These are phyloP conservation scores for Moniliella sp. DNA, from an alignment of 1,284 basidiomycete species.

Conservation along the genomic window DNA sequence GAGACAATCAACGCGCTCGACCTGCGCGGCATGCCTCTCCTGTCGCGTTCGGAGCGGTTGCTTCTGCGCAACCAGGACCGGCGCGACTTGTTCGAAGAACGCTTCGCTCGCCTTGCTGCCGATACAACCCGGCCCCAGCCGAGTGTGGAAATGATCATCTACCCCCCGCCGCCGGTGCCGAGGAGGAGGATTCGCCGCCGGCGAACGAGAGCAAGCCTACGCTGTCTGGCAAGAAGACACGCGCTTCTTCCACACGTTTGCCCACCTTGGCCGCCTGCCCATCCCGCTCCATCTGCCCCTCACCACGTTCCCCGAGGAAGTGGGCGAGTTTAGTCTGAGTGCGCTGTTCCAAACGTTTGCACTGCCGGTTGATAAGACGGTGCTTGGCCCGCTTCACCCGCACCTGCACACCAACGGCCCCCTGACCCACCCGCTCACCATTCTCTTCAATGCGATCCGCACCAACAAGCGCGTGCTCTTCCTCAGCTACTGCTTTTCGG, in stretches of 20 bases:
- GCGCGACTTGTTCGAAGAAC: slow-evolving; percentile 74
- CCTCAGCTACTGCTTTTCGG: slow-evolving; percentile 52
- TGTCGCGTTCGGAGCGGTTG: slow-evolving; percentile 61
- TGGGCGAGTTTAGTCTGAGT: slow-evolving; percentile 90
- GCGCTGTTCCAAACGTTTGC: slow-evolving; percentile 73
- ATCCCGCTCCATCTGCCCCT: slow-evolving; percentile 18
- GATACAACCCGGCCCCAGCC: neutral
- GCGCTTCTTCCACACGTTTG: slow-evolving; percentile 67
- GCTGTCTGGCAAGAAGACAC: slow-evolving; percentile 46
- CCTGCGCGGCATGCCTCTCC: slow-evolving; percentile 51
- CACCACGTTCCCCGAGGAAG: slow-evolving; percentile 48
- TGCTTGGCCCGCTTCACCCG: slow-evolving; percentile 62
- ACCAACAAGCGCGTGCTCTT: slow-evolving; percentile 85
- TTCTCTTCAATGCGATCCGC: slow-evolving; percentile 80
- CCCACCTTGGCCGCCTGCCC: slow-evolving; percentile 41
- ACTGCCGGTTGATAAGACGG: slow-evolving; percentile 37
- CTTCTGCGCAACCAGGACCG: slow-evolving; percentile 71
- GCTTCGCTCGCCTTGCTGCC: slow-evolving; percentile 8
- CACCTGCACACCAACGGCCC: slow-evolving; percentile 76
- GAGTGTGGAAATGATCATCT: no score
- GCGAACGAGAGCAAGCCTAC: neutral
- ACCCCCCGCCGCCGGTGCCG: no score
- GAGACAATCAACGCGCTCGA: slow-evolving; percentile 82
- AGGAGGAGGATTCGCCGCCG: neutral
- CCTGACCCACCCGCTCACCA: slow-evolving; percentile 73